Base-by-base conservation (phyloP, 2,329 filamentous ascomycete species). In the Hymenoscyphus scutula region DNA sequence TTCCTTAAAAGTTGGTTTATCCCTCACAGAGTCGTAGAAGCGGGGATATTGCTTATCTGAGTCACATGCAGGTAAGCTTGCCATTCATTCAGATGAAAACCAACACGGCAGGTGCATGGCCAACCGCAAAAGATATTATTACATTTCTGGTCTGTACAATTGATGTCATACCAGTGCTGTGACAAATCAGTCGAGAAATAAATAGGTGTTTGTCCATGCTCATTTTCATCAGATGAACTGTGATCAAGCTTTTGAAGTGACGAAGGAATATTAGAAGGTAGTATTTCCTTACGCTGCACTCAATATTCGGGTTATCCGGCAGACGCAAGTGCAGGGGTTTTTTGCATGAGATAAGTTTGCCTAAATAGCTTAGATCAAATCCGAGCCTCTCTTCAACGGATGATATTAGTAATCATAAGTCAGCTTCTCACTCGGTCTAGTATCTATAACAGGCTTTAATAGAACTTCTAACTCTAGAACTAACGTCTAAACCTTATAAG, bases 11-110 rank as follows among this genome's bases (percentile, higher is more conserved):
- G 3, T 32, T 29, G 7, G 13, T 54, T 30, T 5, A 54, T 30
- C 51, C 25, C 51, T 11, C 41, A 19, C 19, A 48, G n/a, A 48
- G n/a, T 48, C 1, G 17, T 19, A 32, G 17, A 29, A 17, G 51
- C 25, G 25, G 51, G 51, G 51, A 54, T 54, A 27, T 27, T 54
- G 25, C 51, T 54, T 30, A 30, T 48, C 19, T 23, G 41, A 48
- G 41, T 23, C 10, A 23, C n/a, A 48, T 48, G 41, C 41, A 48
- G 23, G n/a, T 25, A 25, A 48, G n/a, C 5, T 23, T 19, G 11
- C n/a, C 41, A 48, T 23, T 25, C n/a, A 23, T 48, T 48, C 7
- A 48, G 6, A 25, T 23, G 1, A 7, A 4, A n/a, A 1, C 7
- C 17, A 19, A 1, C 8, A 23, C 19, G n/a, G 19, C n/a, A 23